Base-by-base conservation (phyloP, 2,329 filamentous ascomycete genomes). In the Cadophora gregata region DNA sequence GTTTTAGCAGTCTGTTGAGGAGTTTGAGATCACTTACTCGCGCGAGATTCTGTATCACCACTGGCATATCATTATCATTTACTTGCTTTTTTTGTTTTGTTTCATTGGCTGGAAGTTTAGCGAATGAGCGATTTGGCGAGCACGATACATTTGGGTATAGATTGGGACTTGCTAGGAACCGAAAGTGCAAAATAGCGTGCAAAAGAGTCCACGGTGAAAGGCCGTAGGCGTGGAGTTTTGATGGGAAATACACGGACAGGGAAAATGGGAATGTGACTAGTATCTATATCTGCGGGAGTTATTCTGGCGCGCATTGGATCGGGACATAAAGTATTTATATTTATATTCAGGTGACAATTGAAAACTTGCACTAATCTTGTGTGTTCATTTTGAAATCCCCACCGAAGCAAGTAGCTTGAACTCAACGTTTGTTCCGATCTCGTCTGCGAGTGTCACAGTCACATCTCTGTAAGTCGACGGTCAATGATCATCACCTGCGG, bases 81-180 rank as follows among this genome's bases (percentile, higher is more conserved):
- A 1, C 10, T 27, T 45, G 24, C 36, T 47, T 47, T 38, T 56
- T 19, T 21, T 24, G 25, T 38, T 29, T 4, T 12, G 19, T 58
- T 58, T 31, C 36, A 31, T 59, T 59, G 56, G 56, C 24, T 59
- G 56, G 56, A 59, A 8, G 24, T 45, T 31, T 33, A 45, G 56
- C 50, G 25, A 53, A 6, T 21, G 29, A 36, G 48, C 12, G 48
- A 16, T 51, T 21, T 5, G 36, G 29, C 19, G 33, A 31, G 21
- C 27, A 29, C 6, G 19, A 21, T 33, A 19, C 36, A 29, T 10
- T 19, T 38, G 56, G 56, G 36, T 56, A 59, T 21, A 47, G 19
- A 45, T n/a, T 4, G 24, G n/a, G 12, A 24, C 56, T 27, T 36
- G 36, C 42, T 29, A 7, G 25, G 14, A 29, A 51, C 19, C 5